Evolutionary conservation across 2,329 filamentous ascomycete genomes (phyloP), one percentile per base, ranked within the genome.

Genomic region (Botryotinia narcissicola): DNA sequence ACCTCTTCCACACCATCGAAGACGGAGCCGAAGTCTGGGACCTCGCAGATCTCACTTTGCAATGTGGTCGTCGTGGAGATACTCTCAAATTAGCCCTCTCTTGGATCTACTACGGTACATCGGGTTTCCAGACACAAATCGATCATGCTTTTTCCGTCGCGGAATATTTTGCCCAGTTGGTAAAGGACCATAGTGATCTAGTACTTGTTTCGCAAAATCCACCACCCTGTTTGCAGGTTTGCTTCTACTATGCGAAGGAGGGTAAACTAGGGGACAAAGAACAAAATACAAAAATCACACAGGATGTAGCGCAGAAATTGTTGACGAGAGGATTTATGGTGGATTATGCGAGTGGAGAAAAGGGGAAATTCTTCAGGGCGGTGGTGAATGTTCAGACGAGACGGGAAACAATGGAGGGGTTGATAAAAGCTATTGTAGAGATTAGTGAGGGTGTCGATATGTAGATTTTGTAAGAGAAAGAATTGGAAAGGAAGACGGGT

Each of bases 211-310:
- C 90, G 86, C 20, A 89, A 91, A 91, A 92, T 78, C 93, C 94
- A 40, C 91, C 95, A 64, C 93, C 93, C 0, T 98, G 95, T 83
- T 84, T 97, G 81, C 96, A 98, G 83, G 92, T 98, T 35, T 98
- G 95, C 85, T 98, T 98, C 82, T 97, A 97, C 82, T 94, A 93
- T 79, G 89, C 91, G 2, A 89, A 0, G 84, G 88, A 90, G 3
- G 78, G 82, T 73, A 76, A 92, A 72, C 80, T 82, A 2, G 77
- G 74, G 73, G 83, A 77, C 75, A 82, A 77, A 76, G 81, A 75
- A 73, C 81, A 80, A 70, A 92, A 91, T 80, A 87, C 86, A 70
- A 83, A 81, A 77, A 80, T 85, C 9, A 93, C 91, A 7, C 85
- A 85, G 76, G 81, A 83, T 57, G 86, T 92, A 66, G 86, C 87